Conservation (phyloP, 805 yeast species). For the Candida insectorum region DNA sequence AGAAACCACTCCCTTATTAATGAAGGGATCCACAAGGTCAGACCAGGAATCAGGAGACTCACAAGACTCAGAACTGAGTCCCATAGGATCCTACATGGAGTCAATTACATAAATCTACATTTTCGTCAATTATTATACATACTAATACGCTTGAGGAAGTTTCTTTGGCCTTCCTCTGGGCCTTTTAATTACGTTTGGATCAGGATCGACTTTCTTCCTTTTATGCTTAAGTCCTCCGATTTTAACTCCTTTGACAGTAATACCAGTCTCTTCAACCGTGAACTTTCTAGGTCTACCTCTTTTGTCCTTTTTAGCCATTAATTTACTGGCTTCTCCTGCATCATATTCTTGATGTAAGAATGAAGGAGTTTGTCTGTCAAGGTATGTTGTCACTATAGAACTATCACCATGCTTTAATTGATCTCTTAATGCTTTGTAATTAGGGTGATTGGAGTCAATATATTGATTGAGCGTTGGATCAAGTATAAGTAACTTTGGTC, state of each 20-base stretch:
- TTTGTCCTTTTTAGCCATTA: constrained; percentile 39
- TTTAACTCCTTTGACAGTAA: constrained; percentile 41
- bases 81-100: too few relatives aligned
- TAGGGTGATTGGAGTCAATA: constrained; percentile 40
- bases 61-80: too few relatives aligned
- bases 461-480: constrained; percentile 41
- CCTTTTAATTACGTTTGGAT: constrained; percentile 4
- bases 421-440: constrained; percentile 37
- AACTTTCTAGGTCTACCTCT: constrained; percentile 52
- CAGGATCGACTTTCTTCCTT: constrained; percentile 3
- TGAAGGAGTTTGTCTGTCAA: constrained; percentile 4
- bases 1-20: constrained; percentile 3
- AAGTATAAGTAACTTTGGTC: constrained; percentile 38
- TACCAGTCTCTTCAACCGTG: constrained; percentile 44
- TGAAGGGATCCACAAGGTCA: background rate
- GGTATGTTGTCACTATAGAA: constrained; percentile 5
- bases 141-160: too few relatives aligned
- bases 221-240: constrained; percentile 33
- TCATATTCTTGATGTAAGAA: constrained; percentile 14
- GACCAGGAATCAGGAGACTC: background rate
- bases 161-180: constrained; percentile 16
- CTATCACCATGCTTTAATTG: constrained; percentile 13
- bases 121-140: too few relatives aligned
- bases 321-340: constrained; percentile 31
- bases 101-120: too few relatives aligned